Evolutionary conservation across 2,329 filamentous ascomycete species (phyloP).

Genomic region (Tolypocladium tropicale): DNA sequence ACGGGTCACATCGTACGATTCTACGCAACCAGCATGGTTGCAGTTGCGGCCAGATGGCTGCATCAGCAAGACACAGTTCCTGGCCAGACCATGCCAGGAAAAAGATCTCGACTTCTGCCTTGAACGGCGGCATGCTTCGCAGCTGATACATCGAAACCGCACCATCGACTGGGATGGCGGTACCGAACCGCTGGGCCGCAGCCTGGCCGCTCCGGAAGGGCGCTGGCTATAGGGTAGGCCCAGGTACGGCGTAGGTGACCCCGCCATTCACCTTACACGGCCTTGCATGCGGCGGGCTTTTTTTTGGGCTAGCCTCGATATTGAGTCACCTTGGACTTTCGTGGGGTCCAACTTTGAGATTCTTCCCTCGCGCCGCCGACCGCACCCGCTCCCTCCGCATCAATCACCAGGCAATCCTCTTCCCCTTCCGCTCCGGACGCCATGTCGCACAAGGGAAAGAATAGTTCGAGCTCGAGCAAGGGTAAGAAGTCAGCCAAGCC

Average conservation of each 20-base stretch:
- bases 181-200: too few relatives aligned
- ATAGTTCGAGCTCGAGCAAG: slow-evolving; percentile 29
- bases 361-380: background rate
- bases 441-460: slow-evolving; percentile 38
- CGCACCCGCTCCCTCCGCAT: slow-evolving; percentile 8
- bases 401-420: slow-evolving; percentile 5
- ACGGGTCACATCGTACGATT: background rate
- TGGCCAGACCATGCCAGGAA: too few relatives aligned
- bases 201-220: background rate
- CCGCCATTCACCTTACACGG: background rate
- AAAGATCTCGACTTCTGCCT: too few relatives aligned
- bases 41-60: too few relatives aligned
- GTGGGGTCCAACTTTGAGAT: background rate
- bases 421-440: slow-evolving; percentile 2
- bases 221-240: slow-evolving; percentile 4
- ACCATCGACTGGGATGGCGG: too few relatives aligned
- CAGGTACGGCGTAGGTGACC: too few relatives aligned
- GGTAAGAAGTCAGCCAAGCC: slow-evolving; percentile 42
- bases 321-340: slow-evolving; percentile 17
- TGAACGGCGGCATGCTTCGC: too few relatives aligned
- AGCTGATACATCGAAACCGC: too few relatives aligned
- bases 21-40: background rate
- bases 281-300: slow-evolving; percentile 15
- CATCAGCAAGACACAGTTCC: too few relatives aligned
- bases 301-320: slow-evolving; percentile 9